Base-by-base conservation (phyloP, 1,139 yeast species). In the Yamadazyma friedrichii region DNA sequence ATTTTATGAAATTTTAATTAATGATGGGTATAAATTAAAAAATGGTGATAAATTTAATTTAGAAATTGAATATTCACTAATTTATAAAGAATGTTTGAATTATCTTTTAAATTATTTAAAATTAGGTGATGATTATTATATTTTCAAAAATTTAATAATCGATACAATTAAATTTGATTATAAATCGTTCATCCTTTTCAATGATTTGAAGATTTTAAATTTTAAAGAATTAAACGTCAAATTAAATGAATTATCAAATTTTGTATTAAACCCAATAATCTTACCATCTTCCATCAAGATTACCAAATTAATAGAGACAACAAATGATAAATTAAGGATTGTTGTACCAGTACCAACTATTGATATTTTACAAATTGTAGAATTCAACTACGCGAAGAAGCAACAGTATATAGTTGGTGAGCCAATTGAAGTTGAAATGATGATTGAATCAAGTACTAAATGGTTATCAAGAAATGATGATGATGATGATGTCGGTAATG, bases 321-420 rank as follows among this genome's bases (percentile, higher is more conserved):
- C 28, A 13, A 11, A 20, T 17, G 27, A 38, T 13, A 33, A 15
- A 15, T 22, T 38, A 15, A 27, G 11, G 9, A 80, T 82, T 36
- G 56, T 70, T 9, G 86, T 81, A 2, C 70, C 78, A 0, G 62
- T 80, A 15, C 86, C 87, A 0, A 53, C 63, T 3, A 65, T 79
- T 17, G 71, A 76, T 44, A 65, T 72, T 31, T 64, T 81, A 16
- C 84, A 80, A 43, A 58, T 69, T 3, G 71, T 76, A 9, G 78
- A 75, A 47, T 68, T 76, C 42, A 54, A 65, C 1, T 71, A 66
- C 42, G 65, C 67, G 2, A 61, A 59, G 35, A 58, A 61, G 20
- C 46, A 63, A 3, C 76, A 72, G 38, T 82, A 72, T 47, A 58
- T 73, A 9, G 82, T 86, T 1, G 94, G 95, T 1, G 82, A 79